phyloP scores from a whole-genome alignment of 306 rosid genomes.

The Acacia melanoxylon region DNA sequence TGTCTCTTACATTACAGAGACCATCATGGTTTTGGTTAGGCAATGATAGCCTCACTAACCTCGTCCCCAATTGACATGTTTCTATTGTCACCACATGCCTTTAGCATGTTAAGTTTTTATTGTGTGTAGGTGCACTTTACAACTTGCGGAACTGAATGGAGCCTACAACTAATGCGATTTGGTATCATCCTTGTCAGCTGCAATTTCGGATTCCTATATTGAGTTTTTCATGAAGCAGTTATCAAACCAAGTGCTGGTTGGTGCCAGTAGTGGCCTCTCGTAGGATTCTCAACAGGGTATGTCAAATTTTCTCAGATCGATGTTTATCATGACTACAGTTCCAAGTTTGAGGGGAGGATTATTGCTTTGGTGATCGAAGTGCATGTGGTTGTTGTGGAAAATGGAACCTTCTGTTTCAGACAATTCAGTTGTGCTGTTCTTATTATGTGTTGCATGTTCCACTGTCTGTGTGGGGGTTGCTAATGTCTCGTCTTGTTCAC shows the following conservation, averaged over 20 bases:
- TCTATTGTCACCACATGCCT: not conserved
- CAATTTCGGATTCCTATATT: too few relatives aligned
- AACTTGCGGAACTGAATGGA: not conserved
- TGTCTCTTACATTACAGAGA: not conserved
- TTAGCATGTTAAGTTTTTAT: not conserved
- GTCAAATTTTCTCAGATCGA: not conserved
- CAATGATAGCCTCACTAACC: not conserved
- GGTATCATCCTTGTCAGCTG: not conserved
- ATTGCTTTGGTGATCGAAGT: not conserved
- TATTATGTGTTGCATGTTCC: not conserved
- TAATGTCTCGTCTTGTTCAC: not conserved
- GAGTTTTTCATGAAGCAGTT: not conserved
- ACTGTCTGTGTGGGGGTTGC: too few relatives aligned
- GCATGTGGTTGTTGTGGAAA: not conserved
- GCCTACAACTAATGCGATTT: not conserved
- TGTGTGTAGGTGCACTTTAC: not conserved
- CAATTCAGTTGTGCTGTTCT: not conserved
- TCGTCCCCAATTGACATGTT: not conserved
- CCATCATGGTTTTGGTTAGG: not conserved
- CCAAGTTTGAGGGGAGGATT: not conserved
- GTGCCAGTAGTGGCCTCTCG: not conserved
- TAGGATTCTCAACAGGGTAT: not conserved
- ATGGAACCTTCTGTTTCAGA: not conserved
- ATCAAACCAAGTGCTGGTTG: not conserved
- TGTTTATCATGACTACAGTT: too few relatives aligned